A percentile compares a stretch with the other conserved stretches of the same genome.
These are phyloP conservation scores for Penicillium occitanis DNA, from an alignment of 2,329 filamentous ascomycete genomes.

Conservation along the genomic window DNA sequence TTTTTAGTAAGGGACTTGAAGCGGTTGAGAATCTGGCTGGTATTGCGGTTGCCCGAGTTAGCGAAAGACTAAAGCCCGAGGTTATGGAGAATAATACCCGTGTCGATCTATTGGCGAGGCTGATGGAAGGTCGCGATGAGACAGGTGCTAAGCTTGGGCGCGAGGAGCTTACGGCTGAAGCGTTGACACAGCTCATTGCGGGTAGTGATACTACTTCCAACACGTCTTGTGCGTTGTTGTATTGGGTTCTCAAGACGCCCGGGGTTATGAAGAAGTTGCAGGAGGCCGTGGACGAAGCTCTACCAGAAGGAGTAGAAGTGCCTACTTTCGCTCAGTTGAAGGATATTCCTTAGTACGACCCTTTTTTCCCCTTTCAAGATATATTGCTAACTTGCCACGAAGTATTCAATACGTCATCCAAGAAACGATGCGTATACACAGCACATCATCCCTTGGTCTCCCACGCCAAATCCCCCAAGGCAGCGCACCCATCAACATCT, in stretches of 20 bases:
- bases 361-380: background rate
- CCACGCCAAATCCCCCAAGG: conserved; percentile 69
- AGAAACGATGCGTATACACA: conserved; percentile 84
- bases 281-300: conserved; percentile 68
- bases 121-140: conserved; percentile 85
- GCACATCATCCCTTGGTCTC: conserved; percentile 80
- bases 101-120: conserved; percentile 74
- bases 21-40: conserved; percentile 80
- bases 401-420: conserved; percentile 69
- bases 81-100: conserved; percentile 61
- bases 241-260: conserved; percentile 69
- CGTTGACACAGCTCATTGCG: conserved; percentile 80
- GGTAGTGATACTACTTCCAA: conserved; percentile 67
- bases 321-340: conserved; percentile 71
- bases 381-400: background rate
- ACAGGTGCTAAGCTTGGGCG: conserved; percentile 72
- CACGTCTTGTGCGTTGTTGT: conserved; percentile 79
- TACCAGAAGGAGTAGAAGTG: conserved; percentile 62
- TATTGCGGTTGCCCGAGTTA: conserved; percentile 82
- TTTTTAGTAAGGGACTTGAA: conserved; percentile 71
- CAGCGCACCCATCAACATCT: conserved; percentile 63
- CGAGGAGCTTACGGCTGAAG: conserved; percentile 82
- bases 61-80: conserved; percentile 67
- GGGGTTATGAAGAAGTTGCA: conserved; percentile 71
- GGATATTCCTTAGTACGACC: conserved; percentile 65